Base-by-base conservation (phyloP, 106 monocot species). In the Dactylorhiza incarnata region DNA sequence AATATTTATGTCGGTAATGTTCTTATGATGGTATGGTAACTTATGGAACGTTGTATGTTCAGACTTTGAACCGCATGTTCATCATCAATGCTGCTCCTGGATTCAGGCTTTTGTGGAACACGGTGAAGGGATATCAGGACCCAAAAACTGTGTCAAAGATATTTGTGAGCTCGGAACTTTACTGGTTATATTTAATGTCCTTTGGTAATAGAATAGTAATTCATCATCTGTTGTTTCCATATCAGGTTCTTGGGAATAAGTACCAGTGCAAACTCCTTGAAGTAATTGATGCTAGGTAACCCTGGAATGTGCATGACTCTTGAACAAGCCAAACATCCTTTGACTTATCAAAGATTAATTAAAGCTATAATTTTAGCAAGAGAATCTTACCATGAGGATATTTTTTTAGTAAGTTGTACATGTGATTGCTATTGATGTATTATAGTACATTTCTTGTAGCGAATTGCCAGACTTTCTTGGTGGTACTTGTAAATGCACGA, bases 1-100 rank as follows among this genome's bases (percentile, higher is more conserved):
- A 9, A 23, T 56, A 16, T 48, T 56, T 5, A 10, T 29, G 11
- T 58, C 48, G 46, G 20, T 37, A 45, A 58, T 13, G 2, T 37
- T 37, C 54, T 71, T 14, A 71, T 14, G 46, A 25, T 51, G 37
- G 26, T 55, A 16, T 75, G 47, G 25, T 71, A 4, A 61, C 48
- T 44, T 37, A 37, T 37, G 37, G 37, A 37, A 37, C 37, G 37
- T 37, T 37, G 17, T 46, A 53, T 45, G 26, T 75, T 51, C 79
- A 92, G 88, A 88, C 86, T 51, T 74, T 92, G 70, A 78, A 92
- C 71, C 88, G 89, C 59, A 85, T 92, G 88, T 92, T 89, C 48
- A 84, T 92, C 47, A 84, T 92, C 45, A 92, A 92, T 82, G 92
- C 88, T 74, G 88, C 88, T 55, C 73, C 76, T 72, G 86, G 84